phyloP scores from a whole-genome alignment of 164 flowering plant genomes.

The Stephania japonica region DNA sequence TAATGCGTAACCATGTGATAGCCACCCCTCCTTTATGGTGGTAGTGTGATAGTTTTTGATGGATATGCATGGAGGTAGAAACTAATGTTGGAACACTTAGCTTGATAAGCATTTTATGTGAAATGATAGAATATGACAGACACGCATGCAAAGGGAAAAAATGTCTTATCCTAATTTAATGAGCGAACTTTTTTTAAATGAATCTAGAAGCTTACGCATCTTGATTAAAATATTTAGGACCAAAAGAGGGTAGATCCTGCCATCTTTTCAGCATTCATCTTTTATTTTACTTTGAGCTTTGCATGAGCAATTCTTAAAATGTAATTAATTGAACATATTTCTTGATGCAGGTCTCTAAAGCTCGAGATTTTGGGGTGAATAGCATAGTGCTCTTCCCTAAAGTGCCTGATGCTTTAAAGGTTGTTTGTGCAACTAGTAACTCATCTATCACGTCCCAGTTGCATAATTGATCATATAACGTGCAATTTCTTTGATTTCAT shows the following conservation, averaged over 20 bases:
- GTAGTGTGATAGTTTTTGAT: neutral
- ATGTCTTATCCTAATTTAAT: neutral
- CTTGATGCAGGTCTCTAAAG: constrained; percentile 64
- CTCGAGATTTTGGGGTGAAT: constrained; percentile 92
- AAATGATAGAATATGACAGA: neutral
- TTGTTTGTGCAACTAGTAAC: constrained; percentile 15
- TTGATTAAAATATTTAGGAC: neutral
- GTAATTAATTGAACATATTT: neutral
- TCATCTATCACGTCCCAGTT: neutral
- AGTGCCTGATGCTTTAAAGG: constrained; percentile 96
- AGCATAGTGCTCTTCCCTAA: constrained; percentile 92
- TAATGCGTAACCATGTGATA: no score
- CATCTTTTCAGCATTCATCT: neutral
- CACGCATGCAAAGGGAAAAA: neutral
- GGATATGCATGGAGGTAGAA: neutral
- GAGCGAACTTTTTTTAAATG: neutral
- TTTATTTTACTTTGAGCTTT: neutral
- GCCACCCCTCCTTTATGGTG: no score
- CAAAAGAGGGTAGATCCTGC: neutral
- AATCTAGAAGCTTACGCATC: neutral
- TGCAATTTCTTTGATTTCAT: constrained; percentile 15
- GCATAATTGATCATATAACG: constrained; percentile 5
- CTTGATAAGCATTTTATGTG: neutral
- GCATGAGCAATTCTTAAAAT: neutral
- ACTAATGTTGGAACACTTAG: neutral